phyloP scores from a whole-genome alignment of 2,329 filamentous ascomycete genomes.

The Aureobasidium sp. region DNA sequence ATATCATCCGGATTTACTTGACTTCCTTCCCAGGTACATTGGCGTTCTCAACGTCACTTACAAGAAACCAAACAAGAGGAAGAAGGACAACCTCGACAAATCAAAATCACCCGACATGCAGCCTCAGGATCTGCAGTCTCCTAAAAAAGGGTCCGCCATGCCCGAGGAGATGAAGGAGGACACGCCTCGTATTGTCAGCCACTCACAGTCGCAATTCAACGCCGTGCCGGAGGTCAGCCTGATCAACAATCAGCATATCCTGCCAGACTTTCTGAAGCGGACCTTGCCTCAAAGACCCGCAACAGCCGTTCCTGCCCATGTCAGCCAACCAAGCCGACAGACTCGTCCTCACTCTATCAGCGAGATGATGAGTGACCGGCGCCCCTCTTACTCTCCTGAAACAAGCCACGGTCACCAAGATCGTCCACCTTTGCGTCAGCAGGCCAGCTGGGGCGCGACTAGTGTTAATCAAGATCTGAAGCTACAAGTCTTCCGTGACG shows the following conservation, averaged over 20 bases:
- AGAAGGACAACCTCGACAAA: constrained; percentile 23
- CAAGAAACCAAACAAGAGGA: constrained; percentile 64
- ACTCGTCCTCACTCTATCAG: constrained; percentile 16
- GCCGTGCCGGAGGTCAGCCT: constrained; percentile 83
- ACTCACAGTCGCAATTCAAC: constrained; percentile 69
- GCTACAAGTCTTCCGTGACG: constrained; percentile 87
- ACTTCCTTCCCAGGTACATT: constrained; percentile 93
- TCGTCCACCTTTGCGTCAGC: constrained; percentile 41
- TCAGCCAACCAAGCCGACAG: neutral
- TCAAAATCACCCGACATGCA: constrained; percentile 10
- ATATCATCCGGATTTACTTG: constrained; percentile 79
- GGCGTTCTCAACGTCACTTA: constrained; percentile 95
- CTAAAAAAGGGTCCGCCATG: constrained; percentile 4
- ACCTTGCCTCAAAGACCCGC: constrained; percentile 48
- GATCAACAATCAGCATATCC: constrained; percentile 88
- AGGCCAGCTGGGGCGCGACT: constrained; percentile 75
- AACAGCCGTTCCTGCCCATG: constrained; percentile 17
- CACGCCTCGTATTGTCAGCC: constrained; percentile 54
- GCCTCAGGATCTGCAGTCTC: neutral
- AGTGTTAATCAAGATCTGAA: constrained; percentile 82
- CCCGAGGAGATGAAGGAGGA: constrained; percentile 21
- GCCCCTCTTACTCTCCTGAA: constrained; percentile 17
- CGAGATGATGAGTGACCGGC: constrained; percentile 13
- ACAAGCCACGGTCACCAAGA: constrained; percentile 21
- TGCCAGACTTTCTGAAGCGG: constrained; percentile 71